Evolutionary conservation across 805 yeast species (phyloP).

Genomic region (Grigorovia transvaalensis): DNA sequence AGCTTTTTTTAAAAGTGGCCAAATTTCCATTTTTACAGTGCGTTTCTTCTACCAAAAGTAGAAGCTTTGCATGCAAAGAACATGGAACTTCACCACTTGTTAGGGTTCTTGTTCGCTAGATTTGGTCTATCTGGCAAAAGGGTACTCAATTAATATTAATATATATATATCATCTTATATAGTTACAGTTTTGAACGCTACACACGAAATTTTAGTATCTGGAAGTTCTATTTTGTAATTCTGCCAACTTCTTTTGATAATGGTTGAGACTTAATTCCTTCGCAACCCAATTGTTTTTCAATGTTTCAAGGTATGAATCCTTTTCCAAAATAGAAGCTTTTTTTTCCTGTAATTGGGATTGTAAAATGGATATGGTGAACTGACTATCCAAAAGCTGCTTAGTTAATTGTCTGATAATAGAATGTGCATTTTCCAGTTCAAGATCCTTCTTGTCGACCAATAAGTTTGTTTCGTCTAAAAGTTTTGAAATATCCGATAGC

Average conservation of each 20-base stretch:
- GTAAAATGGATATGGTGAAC: neutral
- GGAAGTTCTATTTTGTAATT: neutral
- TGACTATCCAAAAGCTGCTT: neutral
- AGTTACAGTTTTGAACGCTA: neutral
- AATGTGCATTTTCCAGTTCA: neutral
- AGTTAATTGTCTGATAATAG: neutral
- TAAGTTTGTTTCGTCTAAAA: neutral
- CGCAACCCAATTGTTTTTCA: neutral
- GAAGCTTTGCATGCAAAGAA: no score
- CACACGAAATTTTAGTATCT: neutral
- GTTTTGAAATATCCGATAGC: neutral
- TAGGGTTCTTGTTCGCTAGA: no score
- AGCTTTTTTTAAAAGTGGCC: no score
- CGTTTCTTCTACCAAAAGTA: no score
- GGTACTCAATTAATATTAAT: no score
- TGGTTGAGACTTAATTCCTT: neutral
- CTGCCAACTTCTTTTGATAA: neutral
- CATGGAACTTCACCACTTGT: no score
- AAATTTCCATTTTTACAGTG: no score
- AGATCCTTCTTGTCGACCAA: neutral
- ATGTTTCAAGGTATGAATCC: neutral
- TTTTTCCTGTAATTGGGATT: neutral
- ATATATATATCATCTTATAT: no score
- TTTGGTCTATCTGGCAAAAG: no score
- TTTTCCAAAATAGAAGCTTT: neutral